Conservation (phyloP, 2,329 filamentous ascomycete genomes). For the Boeremia exigua region DNA sequence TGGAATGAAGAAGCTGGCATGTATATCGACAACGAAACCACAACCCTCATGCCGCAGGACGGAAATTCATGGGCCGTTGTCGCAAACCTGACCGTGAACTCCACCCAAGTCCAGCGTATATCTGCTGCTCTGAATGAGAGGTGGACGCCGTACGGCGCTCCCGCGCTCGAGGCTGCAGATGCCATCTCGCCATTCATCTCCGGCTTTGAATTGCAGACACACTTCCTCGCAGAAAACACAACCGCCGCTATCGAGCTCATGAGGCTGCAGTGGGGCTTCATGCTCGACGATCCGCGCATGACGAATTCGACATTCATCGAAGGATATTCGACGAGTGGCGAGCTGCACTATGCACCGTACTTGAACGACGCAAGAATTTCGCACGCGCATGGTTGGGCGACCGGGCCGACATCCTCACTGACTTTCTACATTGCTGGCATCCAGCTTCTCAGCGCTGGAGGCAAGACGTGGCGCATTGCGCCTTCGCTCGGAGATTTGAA, state of each 20-base stretch:
- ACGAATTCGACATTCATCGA: conserved; percentile 61
- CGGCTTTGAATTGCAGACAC: conserved; percentile 55
- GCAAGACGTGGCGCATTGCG: conserved; percentile 46
- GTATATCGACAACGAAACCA: conserved; percentile 62
- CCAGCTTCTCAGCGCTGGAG: conserved; percentile 46
- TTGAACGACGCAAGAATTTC: conserved; percentile 55
- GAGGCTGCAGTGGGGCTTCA: conserved; percentile 60
- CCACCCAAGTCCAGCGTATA: conserved; percentile 40
- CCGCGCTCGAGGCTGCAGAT: conserved; percentile 54
- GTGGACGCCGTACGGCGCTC: conserved; percentile 55
- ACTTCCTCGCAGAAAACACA: conserved; percentile 51
- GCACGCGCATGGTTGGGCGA: conserved; percentile 60
- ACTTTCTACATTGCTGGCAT: conserved; percentile 53
- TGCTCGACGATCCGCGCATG: conserved; percentile 61
- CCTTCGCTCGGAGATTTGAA: conserved; percentile 48
- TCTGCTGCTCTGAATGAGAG: conserved; percentile 40
- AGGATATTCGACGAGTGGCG: conserved; percentile 56
- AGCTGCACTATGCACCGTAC: conserved; percentile 58
- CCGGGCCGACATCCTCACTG: conserved; percentile 55
- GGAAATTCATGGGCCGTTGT: conserved; percentile 53
- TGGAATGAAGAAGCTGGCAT: conserved; percentile 58
- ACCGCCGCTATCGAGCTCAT: conserved; percentile 53
- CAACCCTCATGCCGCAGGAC: conserved; percentile 57
- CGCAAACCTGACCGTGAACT: conserved; percentile 44
- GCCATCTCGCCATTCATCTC: conserved; percentile 58